These are phyloP conservation scores for Trichoderma semiorbis DNA, from an alignment of 2,329 filamentous ascomycete genomes.

Conservation along the genomic window DNA sequence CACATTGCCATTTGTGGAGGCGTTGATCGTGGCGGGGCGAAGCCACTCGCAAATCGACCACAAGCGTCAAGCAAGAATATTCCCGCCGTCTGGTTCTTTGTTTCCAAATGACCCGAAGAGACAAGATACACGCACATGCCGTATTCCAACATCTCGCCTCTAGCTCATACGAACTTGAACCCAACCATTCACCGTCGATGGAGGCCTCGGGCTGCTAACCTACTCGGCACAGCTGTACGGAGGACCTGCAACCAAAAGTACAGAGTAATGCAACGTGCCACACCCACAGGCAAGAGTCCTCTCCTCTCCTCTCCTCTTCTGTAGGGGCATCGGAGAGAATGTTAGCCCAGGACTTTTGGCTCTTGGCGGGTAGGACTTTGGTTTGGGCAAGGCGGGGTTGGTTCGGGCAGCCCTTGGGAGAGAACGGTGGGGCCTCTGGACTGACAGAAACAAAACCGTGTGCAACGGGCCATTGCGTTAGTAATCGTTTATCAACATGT, in stretches of 20 bases:
- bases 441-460: not conserved
- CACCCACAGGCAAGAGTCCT: not conserved
- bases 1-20: not conserved
- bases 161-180: not conserved
- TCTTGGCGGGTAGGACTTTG: constrained; percentile 16
- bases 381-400: constrained; percentile 10
- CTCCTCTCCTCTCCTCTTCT: not conserved
- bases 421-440: not conserved
- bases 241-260: not conserved
- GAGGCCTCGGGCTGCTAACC: not conserved
- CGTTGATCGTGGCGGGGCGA: constrained; percentile 16
- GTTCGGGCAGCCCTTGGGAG: not conserved
- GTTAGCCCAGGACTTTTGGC: constrained; percentile 16
- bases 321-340: not conserved
- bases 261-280: not conserved
- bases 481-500: not conserved
- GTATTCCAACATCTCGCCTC: not conserved
- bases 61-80: not conserved
- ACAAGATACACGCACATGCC: not conserved
- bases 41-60: constrained; percentile 8
- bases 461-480: not conserved
- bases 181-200: not conserved
- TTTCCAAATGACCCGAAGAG: not conserved
- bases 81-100: not conserved
- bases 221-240: not conserved